Percentiles rank a stretch among this genome's conserved stretches.
These are phyloP conservation scores for Erigeron philadelphicus DNA, from an alignment of 140 eudicot species.

Conservation along the genomic window DNA sequence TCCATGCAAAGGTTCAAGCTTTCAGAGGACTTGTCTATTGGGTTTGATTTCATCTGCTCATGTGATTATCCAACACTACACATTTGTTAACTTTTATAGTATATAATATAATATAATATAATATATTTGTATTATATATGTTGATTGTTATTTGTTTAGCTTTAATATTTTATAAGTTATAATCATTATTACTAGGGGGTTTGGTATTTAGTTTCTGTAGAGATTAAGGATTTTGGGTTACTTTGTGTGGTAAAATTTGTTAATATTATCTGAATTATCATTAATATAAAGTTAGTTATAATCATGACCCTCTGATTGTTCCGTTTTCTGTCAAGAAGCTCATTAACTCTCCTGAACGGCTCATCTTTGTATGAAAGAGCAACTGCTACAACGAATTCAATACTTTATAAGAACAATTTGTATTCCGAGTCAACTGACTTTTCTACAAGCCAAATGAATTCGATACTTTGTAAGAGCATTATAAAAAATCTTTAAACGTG, in stretches of 20 bases:
- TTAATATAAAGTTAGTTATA: neutral
- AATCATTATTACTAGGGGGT: neutral
- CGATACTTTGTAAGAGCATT: neutral
- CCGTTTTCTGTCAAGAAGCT: too few relatives aligned
- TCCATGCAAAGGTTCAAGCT: constrained; percentile 73
- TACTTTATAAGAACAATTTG: too few relatives aligned
- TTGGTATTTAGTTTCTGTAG: constrained; percentile 3
- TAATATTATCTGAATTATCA: constrained; percentile 2
- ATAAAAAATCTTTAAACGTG: neutral
- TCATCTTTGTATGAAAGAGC: too few relatives aligned
- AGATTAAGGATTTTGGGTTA: neutral
- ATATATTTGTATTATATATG: constrained; percentile 4
- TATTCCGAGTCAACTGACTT: too few relatives aligned
- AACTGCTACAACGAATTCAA: too few relatives aligned
- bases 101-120: neutral
- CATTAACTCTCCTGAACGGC: too few relatives aligned
- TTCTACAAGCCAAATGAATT: too few relatives aligned
- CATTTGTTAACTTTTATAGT: constrained; percentile 1
- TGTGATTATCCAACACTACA: constrained; percentile 53
- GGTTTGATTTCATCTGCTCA: constrained; percentile 78
- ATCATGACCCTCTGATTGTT: too few relatives aligned
- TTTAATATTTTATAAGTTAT: neutral
- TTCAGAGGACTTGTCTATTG: constrained; percentile 70
- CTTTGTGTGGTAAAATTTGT: constrained; percentile 7
- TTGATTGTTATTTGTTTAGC: constrained; percentile 1